Evolutionary conservation across 2,329 filamentous ascomycete genomes (phyloP), one percentile per base, ranked within the genome.

Genomic region (Colletotrichum cereale): DNA sequence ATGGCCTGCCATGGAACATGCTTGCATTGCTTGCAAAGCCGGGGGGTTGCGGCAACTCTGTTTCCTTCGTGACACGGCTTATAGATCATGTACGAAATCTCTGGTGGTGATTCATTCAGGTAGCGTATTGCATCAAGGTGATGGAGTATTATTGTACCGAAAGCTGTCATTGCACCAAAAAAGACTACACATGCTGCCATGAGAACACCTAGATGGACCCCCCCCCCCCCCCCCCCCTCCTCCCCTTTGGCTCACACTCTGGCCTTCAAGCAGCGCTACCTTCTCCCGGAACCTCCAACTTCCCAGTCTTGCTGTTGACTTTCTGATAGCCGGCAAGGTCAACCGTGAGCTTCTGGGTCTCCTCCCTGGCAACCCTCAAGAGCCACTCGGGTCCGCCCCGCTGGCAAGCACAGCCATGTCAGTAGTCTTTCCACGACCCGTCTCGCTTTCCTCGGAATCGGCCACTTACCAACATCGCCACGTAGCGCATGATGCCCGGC

Each of bases 401-500:
- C 58, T 38, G 31, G 42, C n/a, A 40, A 62, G 10, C 10, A 8
- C 2, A 52, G 12, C 8, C 12, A 12, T 26, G 4, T 48, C 14
- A 26, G n/a, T 24, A 24, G 10, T 38, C 31, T 29, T 14, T 40
- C n/a, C 18, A 29, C 8, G 21, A 21, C 5, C 8, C 10, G 12
- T 12, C 36, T 42, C 14, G n/a, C 36, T 36, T 24, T n/a, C 34
- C 4, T 26, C 10, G 5, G 47, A 24, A 24, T 16, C n/a, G 24
- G 29, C 29, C 24, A 38, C 55, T 48, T 26, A 61, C 58, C 42
- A 61, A 48, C 58, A 48, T 48, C 21, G 58, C 58, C 42, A 78
- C 48, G 36, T 76, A 77, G n/a, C 75, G 66, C 72, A 76, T 77
- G 11, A 78, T 66, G 1, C 77, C 76, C 0, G 79, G 79, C 63